A percentile compares a stretch with the other conserved stretches of the same genome.
phyloP scores from a whole-genome alignment of 2,329 filamentous ascomycete genomes.

The Alternaria incomplexa region DNA sequence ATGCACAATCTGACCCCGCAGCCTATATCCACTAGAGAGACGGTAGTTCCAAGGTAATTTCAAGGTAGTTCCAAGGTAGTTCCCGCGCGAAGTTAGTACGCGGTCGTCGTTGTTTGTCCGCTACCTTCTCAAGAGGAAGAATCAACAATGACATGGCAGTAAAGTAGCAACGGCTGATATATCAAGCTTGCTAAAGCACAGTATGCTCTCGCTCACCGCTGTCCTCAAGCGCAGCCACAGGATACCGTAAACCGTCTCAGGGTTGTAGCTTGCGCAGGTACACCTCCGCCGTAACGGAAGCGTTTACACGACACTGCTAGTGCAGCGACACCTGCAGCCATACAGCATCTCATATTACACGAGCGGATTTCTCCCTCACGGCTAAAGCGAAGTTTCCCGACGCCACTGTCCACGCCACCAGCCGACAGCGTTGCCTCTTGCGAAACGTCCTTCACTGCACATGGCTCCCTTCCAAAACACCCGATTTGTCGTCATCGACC shows the following conservation, averaged over 20 bases:
- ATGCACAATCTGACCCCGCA: background rate
- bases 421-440: background rate
- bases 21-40: background rate
- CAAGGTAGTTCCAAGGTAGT: no score
- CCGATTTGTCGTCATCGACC: background rate
- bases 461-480: background rate
- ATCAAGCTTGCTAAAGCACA: background rate
- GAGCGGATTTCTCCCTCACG: background rate
- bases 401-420: conserved; percentile 1
- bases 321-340: background rate
- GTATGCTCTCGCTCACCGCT: background rate
- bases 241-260: background rate
- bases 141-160: background rate
- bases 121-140: background rate
- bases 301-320: background rate
- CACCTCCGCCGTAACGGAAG: background rate
- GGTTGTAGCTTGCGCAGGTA: conserved; percentile 4
- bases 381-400: background rate
- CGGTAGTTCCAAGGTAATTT: background rate
- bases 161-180: background rate
- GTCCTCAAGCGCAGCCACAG: background rate
- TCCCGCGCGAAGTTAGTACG: background rate
- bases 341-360: background rate
- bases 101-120: background rate
- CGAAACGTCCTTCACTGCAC: background rate